Evolutionary conservation across 1,139 yeast species (phyloP), one percentile per base, ranked within the genome.

Genomic region (Taphrina pruni): DNA sequence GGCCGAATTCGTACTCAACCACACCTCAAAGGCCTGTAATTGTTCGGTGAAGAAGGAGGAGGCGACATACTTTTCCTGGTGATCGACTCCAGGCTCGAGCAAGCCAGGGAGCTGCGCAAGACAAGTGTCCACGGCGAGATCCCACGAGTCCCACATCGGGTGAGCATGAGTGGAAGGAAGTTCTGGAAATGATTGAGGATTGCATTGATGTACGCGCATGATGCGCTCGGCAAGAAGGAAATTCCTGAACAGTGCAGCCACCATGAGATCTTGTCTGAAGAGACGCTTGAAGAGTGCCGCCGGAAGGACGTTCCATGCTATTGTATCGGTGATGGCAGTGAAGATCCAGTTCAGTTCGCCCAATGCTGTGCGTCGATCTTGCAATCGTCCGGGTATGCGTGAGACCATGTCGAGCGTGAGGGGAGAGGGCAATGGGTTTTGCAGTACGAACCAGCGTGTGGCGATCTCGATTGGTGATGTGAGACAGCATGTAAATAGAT

Each of bases 111-210:
- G 73, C 71, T 81, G 84, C 8, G 91, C 86, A 69, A 95, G 81
- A 1, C 96, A 96, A 76, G 94, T 97, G 78, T 94, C 98, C 62
- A 94, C 89, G 0, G 99, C 98, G 75, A 94, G 81, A 77, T 95
- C 99, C 99, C 99, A 94, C 0, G 97, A 88, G 72, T 92, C 96
- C 99, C 99, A 94, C 91, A 94, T 89, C 12, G 96, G 87, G 77
- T 95, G 98, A 72, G 85, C 85, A 66, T 90, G 86, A 11, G 87
- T 81, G 70, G 91, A 93, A 0, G 99, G 99, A 54, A 94, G 81
- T 12, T 90, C 92, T 0, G 99, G 99, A 73, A 91, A 96, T 46
- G 97, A 90, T 4, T 93, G 87, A 1, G 99, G 99, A 77, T 92
- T 96, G 77, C 98, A 93, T 72, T 93, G 92, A 74, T 90, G 87